A percentile compares a stretch with the other conserved stretches of the same genome.
phyloP scores from a whole-genome alignment of 495 filamentous ascomycete species.

The Trichodelitschia bisporula region DNA sequence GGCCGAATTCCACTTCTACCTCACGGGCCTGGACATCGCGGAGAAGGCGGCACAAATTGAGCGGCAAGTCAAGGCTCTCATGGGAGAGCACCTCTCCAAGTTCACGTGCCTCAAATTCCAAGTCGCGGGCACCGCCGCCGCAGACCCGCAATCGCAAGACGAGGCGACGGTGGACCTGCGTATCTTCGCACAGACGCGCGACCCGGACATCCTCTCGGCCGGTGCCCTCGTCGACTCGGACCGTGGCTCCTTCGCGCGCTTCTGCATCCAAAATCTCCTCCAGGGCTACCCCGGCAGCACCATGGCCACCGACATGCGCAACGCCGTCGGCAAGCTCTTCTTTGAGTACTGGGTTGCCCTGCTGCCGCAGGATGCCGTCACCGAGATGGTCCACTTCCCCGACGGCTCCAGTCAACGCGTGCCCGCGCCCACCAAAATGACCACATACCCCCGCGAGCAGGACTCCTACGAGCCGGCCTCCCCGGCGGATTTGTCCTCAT shows the following conservation, averaged over 20 bases:
- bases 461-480: slow-evolving; percentile 2
- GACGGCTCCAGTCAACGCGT: slow-evolving; percentile 2
- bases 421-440: slow-evolving; percentile 2
- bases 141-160: slow-evolving; percentile 5
- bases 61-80: background rate
- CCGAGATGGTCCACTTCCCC: slow-evolving; percentile 4
- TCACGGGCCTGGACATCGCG: slow-evolving; percentile 5
- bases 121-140: slow-evolving; percentile 2
- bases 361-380: slow-evolving; percentile 3
- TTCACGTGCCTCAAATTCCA: slow-evolving; percentile 5
- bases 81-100: slow-evolving; percentile 5
- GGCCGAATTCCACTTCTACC: too few species aligned
- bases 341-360: slow-evolving; percentile 5
- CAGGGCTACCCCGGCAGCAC: slow-evolving; percentile 6
- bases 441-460: slow-evolving; percentile 2
- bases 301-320: slow-evolving; percentile 6
- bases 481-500: slow-evolving; percentile 4
- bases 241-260: slow-evolving; percentile 5
- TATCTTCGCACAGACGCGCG: slow-evolving; percentile 5
- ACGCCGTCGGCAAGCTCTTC: slow-evolving; percentile 3
- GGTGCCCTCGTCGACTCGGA: slow-evolving; percentile 3
- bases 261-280: slow-evolving; percentile 5
- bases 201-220: slow-evolving; percentile 3
- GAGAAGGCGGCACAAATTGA: slow-evolving; percentile 8
- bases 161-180: slow-evolving; percentile 6